Conservation (phyloP, 2,329 filamentous ascomycete species). For the Penicillium sp. region DNA sequence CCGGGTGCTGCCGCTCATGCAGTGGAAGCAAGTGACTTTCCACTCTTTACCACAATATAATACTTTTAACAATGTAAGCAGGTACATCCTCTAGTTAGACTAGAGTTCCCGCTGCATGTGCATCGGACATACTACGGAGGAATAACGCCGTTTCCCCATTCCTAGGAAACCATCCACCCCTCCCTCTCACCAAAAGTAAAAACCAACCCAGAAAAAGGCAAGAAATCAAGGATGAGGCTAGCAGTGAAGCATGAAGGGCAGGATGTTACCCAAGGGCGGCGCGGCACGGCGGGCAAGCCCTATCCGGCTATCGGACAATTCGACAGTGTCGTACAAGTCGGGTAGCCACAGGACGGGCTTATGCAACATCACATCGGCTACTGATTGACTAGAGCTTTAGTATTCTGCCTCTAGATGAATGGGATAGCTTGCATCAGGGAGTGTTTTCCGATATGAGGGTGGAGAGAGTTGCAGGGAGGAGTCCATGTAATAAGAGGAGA, state of each 20-base stretch:
- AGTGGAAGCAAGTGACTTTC: background rate
- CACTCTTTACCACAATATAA: background rate
- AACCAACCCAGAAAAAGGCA: background rate
- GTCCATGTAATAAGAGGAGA: background rate
- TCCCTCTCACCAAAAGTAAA: background rate
- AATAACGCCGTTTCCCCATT: background rate
- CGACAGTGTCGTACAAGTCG: conserved; percentile 26
- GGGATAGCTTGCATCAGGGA: background rate
- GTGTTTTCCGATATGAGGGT: conserved; percentile 6
- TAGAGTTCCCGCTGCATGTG: conserved; percentile 2
- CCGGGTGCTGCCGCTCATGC: conserved; percentile 16
- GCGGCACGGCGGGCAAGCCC: conserved; percentile 14
- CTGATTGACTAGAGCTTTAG: background rate
- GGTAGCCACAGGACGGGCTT: conserved; percentile 25
- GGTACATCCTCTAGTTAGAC: background rate
- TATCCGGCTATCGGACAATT: conserved; percentile 31
- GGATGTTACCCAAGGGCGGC: conserved; percentile 30
- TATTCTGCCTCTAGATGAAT: background rate
- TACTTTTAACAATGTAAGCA: background rate
- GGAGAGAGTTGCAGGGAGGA: background rate
- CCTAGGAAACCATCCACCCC: background rate
- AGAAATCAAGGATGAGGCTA: conserved; percentile 12
- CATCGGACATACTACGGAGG: conserved; percentile 25
- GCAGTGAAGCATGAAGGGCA: background rate
- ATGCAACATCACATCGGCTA: conserved; percentile 24